Evolutionary conservation across 2,329 filamentous ascomycete genomes (phyloP), one percentile per base, ranked within the genome.

Genomic region (Fusarium guadeloupense): DNA sequence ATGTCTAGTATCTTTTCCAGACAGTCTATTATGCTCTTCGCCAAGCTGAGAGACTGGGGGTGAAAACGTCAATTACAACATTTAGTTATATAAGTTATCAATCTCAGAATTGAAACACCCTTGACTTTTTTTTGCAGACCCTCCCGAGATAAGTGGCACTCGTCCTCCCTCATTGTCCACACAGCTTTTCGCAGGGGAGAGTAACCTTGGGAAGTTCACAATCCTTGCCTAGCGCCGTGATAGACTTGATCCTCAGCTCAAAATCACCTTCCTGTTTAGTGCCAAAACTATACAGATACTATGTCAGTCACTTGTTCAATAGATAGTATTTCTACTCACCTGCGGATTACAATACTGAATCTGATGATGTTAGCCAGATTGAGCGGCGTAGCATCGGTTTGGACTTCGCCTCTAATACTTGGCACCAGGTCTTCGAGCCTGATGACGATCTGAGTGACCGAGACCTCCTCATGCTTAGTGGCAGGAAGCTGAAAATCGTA

Each of bases 231-330:
- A 26, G 17, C 10, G 38, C 38, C 6, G 10, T 30, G 7, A 50
- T 35, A 12, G 47, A 50, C 30, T 50, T 50, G 38, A 50, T 50
- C 9, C 30, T 39, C 16, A 50, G 10, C 16, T 50, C 38, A 25
- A 50, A 50, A 9, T 43, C 19, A 2, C 38, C 47, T 2, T 50
- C 38, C 17, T 50, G 47, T 38, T 42, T 3, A 17, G 47, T 39
- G 20, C 25, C 34, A 38, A 50, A 43, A 19, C 38, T 50, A 31
- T 14, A n/a, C n/a, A n/a, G n/a, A n/a, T n/a, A 19, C 3, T 6
- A 6, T 9, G 12, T 50, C 5, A 42, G 47, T 21, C 20, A 30
- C 17, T 38, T 26, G 21, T 9, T 13, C 8, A 13, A 20, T 6
- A 4, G 10, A 4, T 7, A 12, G 10, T 26, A 4, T 26, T 12